Conservation (phyloP, 2,329 filamentous ascomycete genomes). For the Cladophialophora exuberans region DNA sequence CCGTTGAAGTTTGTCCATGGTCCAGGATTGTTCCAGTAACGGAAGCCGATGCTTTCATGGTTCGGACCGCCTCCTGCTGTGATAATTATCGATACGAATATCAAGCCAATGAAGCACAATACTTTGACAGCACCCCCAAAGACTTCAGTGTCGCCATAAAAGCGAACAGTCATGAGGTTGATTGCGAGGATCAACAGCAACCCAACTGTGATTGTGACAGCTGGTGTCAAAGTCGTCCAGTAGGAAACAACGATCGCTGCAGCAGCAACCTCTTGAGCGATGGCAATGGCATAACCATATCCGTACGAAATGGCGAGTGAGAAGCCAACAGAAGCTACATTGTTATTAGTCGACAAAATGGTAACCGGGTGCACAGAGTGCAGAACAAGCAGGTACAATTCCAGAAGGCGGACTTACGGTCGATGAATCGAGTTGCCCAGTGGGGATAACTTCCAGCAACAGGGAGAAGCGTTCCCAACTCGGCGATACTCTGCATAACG, state of each 20-base stretch:
- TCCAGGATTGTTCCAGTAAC: conserved; percentile 56
- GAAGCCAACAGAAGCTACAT: conserved; percentile 62
- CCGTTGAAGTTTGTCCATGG: conserved; percentile 65
- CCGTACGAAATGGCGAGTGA: conserved; percentile 49
- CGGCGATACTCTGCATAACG: conserved; percentile 52
- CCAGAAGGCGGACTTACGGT: no score
- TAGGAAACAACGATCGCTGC: conserved; percentile 50
- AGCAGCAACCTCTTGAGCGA: conserved; percentile 52
- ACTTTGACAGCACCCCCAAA: conserved; percentile 39
- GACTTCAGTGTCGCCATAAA: conserved; percentile 41
- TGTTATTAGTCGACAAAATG: no score
- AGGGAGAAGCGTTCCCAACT: conserved; percentile 62
- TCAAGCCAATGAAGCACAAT: conserved; percentile 44
- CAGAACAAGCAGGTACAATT: no score
- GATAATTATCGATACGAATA: conserved; percentile 53
- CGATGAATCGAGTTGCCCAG: conserved; percentile 52
- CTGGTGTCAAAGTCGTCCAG: conserved; percentile 36
- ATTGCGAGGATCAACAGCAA: conserved; percentile 23
- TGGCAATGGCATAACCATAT: conserved; percentile 50
- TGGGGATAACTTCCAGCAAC: conserved; percentile 60
- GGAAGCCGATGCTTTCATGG: conserved; percentile 51
- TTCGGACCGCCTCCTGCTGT: conserved; percentile 53
- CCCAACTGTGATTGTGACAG: conserved; percentile 36
- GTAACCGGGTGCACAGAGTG: no score
- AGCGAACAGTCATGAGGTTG: conserved; percentile 38